These are phyloP conservation scores for Diplotaxis tenuifolia DNA, from an alignment of 345 rosid species.

Conservation along the genomic window DNA sequence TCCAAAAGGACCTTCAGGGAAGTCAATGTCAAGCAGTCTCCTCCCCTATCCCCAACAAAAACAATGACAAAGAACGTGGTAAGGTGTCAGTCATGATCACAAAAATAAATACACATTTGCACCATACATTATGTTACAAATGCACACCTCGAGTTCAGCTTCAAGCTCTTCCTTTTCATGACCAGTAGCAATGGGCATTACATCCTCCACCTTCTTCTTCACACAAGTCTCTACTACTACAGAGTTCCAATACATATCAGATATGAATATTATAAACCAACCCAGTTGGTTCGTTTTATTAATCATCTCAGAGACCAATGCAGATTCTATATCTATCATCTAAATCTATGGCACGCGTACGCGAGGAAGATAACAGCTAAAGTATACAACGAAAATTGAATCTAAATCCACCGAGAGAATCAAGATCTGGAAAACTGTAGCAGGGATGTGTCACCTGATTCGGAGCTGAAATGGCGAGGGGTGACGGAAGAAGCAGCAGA, in stretches of 20 bases:
- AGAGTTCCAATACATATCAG: neutral
- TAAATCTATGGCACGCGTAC: constrained; percentile 21
- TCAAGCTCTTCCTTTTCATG: constrained; percentile 88
- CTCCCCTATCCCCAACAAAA: constrained; percentile 53
- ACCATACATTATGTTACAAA: neutral
- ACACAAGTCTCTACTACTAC: constrained; percentile 22
- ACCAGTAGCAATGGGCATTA: constrained; percentile 90
- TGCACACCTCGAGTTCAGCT: constrained; percentile 63
- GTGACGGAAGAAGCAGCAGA: constrained; percentile 23
- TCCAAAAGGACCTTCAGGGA: constrained; percentile 86
- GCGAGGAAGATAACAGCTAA: constrained; percentile 19
- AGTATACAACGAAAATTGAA: neutral
- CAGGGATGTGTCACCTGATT: constrained; percentile 44
- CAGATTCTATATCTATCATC: neutral
- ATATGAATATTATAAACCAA: neutral
- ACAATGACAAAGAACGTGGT: neutral
- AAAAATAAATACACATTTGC: neutral
- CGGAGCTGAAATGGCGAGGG: constrained; percentile 51
- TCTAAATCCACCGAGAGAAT: neutral
- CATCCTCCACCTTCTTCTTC: constrained; percentile 69
- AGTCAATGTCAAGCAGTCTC: constrained; percentile 62
- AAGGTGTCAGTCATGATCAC: neutral
- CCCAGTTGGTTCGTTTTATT: neutral
- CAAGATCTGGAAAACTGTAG: constrained; percentile 20
- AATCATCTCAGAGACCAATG: neutral